Conservation (phyloP, 106 monocot species). For the Dendrobium nobile region DNA sequence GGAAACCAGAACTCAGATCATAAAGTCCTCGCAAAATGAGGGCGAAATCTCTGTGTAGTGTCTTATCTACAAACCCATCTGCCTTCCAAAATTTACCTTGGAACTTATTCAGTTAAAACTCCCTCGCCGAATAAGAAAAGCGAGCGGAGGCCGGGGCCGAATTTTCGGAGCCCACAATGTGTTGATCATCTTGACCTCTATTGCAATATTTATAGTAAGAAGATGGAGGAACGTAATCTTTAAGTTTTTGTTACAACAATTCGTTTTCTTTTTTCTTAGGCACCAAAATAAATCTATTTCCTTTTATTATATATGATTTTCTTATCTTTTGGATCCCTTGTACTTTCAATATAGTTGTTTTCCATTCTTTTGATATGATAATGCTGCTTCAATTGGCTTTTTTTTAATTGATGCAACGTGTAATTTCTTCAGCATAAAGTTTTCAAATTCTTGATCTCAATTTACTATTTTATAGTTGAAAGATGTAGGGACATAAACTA, state of each 20-base stretch:
- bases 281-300: background rate
- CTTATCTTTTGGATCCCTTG: background rate
- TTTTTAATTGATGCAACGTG: background rate
- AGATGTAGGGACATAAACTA: background rate
- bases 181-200: background rate
- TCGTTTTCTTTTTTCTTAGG: background rate
- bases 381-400: background rate
- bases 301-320: background rate
- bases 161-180: too few relatives aligned
- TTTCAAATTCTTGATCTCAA: background rate
- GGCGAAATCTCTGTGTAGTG: too few relatives aligned
- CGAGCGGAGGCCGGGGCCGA: too few relatives aligned
- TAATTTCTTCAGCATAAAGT: background rate
- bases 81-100: too few relatives aligned
- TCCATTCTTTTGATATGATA: background rate
- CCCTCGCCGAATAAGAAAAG: too few relatives aligned
- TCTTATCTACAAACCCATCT: too few relatives aligned
- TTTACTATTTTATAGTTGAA: background rate
- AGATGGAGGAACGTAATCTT: background rate
- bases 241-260: background rate
- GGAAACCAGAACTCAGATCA: too few relatives aligned
- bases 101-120: too few relatives aligned
- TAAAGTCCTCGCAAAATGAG: too few relatives aligned
- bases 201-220: background rate
- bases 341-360: background rate